Conservation (phyloP, 306 rosid genomes). For the Trifolium repens region DNA sequence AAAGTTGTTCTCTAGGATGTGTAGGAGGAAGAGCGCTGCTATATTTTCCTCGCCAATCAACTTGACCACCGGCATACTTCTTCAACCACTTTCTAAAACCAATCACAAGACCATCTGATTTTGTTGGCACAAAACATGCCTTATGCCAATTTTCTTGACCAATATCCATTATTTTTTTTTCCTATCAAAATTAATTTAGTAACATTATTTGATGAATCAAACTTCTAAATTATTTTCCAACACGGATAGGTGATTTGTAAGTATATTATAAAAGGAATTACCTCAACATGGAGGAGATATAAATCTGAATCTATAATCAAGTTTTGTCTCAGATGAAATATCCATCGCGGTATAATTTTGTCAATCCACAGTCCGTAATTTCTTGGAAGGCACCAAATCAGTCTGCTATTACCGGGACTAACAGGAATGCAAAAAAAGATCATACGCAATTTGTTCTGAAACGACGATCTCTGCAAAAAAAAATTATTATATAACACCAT, state of each 20-base stretch:
- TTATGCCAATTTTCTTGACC: slow-evolving; percentile 75
- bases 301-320: slow-evolving; percentile 87
- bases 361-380: slow-evolving; percentile 76
- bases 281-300: slow-evolving; percentile 93
- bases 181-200: slow-evolving; percentile 51
- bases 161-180: slow-evolving; percentile 64
- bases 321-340: slow-evolving; percentile 81
- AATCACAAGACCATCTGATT: slow-evolving; percentile 79
- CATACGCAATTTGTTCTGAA: slow-evolving; percentile 45
- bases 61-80: slow-evolving; percentile 76
- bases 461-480: slow-evolving; percentile 54
- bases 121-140: slow-evolving; percentile 90
- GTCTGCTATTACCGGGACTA: slow-evolving; percentile 94
- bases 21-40: slow-evolving; percentile 58
- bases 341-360: slow-evolving; percentile 85
- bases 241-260: slow-evolving; percentile 5
- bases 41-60: slow-evolving; percentile 87
- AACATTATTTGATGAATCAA: too few relatives aligned
- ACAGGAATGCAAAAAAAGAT: slow-evolving; percentile 81
- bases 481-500: too few relatives aligned
- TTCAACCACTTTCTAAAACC: slow-evolving; percentile 87
- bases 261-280: slow-evolving; percentile 39
- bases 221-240: too few relatives aligned
- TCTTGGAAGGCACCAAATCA: slow-evolving; percentile 89
- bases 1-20: background rate